A percentile compares a stretch with the other conserved stretches of the same genome.
These are phyloP conservation scores for Gynandropsis gynandra DNA, from an alignment of 345 rosid species.

Conservation along the genomic window DNA sequence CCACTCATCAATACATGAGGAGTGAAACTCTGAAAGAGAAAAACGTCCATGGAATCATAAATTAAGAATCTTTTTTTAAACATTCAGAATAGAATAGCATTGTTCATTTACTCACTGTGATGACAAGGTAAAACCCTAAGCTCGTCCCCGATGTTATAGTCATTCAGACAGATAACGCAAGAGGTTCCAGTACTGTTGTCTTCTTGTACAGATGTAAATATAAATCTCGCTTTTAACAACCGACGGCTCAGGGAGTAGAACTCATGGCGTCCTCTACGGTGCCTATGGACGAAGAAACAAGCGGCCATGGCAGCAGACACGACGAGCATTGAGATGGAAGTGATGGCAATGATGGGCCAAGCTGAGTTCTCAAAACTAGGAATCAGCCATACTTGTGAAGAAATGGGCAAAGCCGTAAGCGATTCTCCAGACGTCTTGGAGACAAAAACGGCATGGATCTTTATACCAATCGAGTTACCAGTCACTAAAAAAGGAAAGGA, in stretches of 20 bases:
- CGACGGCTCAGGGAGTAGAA: conserved; percentile 75
- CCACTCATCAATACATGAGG: conserved; percentile 80
- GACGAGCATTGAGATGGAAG: conserved; percentile 57
- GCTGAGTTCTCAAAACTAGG: conserved; percentile 60
- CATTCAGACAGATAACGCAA: conserved; percentile 87
- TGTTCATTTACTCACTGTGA: conserved; percentile 55
- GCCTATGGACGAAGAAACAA: conserved; percentile 65
- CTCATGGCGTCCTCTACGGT: conserved; percentile 43
- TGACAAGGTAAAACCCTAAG: conserved; percentile 78
- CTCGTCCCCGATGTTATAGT: conserved; percentile 77
- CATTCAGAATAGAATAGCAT: no score
- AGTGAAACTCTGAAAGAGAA: conserved; percentile 60
- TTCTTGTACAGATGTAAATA: conserved; percentile 54
- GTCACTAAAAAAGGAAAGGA: conserved; percentile 55
- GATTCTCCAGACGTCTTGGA: conserved; percentile 55
- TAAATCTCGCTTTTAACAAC: conserved; percentile 70
- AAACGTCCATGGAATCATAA: not conserved
- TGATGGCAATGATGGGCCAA: conserved; percentile 62
- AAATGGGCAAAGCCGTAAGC: conserved; percentile 39
- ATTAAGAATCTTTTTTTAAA: no score
- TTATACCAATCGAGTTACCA: conserved; percentile 55
- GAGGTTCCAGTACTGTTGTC: conserved; percentile 64
- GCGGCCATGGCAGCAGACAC: conserved; percentile 58
- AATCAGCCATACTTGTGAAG: conserved; percentile 53
- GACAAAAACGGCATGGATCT: conserved; percentile 65